These are phyloP conservation scores for Acanthamoeba triangularis DNA, from an alignment of 208 protist genomes.

Conservation along the genomic window DNA sequence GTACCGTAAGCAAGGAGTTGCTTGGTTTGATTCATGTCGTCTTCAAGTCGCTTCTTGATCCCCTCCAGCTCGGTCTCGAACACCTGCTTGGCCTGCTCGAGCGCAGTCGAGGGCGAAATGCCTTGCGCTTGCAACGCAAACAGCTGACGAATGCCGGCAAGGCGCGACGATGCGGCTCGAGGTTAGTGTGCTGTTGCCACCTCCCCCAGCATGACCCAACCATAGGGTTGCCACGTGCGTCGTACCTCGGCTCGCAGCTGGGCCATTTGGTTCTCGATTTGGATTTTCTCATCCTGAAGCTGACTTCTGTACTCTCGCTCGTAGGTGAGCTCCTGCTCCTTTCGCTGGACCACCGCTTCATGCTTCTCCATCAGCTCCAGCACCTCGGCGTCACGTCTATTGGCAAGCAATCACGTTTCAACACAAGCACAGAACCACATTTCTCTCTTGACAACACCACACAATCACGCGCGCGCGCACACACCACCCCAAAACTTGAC, in stretches of 20 bases:
- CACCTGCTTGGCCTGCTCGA: background rate
- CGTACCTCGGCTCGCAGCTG: conserved; percentile 12
- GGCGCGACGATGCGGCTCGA: background rate
- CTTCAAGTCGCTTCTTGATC: conserved; percentile 21
- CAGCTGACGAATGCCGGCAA: background rate
- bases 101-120: background rate
- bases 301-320: conserved; percentile 24
- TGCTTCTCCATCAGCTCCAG: conserved; percentile 8
- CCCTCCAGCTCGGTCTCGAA: conserved; percentile 20
- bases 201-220: background rate
- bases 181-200: too few relatives aligned
- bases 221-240: background rate
- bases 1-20: conserved; percentile 18
- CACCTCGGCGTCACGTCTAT: background rate
- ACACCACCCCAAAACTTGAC: too few relatives aligned
- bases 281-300: background rate
- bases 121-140: background rate
- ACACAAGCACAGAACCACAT: background rate
- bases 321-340: conserved; percentile 43
- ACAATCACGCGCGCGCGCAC: background rate
- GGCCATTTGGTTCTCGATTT: conserved; percentile 25
- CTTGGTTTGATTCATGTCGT: conserved; percentile 44
- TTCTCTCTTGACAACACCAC: background rate
- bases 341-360: conserved; percentile 4
- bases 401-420: too few relatives aligned